Conservation (phyloP, 305 asterid species). For the Fraxinus velutina region DNA sequence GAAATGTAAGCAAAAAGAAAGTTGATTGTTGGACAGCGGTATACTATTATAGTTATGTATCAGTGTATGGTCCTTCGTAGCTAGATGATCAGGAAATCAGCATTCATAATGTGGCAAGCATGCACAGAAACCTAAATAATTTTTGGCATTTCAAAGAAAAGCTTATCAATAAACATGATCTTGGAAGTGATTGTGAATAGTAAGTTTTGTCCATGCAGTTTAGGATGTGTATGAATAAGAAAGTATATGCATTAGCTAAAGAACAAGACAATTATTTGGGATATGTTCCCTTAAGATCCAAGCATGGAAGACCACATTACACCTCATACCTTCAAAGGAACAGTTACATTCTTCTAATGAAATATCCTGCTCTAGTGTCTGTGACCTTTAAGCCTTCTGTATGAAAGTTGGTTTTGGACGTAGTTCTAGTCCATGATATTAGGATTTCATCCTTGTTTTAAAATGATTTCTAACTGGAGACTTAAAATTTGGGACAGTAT, state of each 20-base stretch:
- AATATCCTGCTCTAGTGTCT: neutral
- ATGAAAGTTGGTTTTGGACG: neutral
- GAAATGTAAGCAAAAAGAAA: neutral
- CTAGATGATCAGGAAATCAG: neutral
- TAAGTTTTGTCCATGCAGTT: neutral
- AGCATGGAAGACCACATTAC: neutral
- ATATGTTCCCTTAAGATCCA: neutral
- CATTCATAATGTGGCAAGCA: neutral
- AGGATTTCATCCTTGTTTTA: neutral
- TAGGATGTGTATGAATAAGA: neutral
- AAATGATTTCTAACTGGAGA: neutral
- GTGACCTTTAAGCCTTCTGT: neutral
- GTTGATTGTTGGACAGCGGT: neutral
- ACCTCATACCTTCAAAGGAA: neutral
- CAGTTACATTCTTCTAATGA: neutral
- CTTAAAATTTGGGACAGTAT: neutral
- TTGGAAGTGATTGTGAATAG: neutral
- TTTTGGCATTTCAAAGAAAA: neutral
- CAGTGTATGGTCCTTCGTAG: neutral
- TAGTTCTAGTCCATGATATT: neutral
- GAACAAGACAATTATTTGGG: neutral
- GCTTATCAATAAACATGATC: neutral
- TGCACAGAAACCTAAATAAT: neutral
- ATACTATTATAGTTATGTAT: neutral
- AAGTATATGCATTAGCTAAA: neutral